Base-by-base conservation (phyloP, 2,329 filamentous ascomycete species). In the Alternaria sp. region DNA sequence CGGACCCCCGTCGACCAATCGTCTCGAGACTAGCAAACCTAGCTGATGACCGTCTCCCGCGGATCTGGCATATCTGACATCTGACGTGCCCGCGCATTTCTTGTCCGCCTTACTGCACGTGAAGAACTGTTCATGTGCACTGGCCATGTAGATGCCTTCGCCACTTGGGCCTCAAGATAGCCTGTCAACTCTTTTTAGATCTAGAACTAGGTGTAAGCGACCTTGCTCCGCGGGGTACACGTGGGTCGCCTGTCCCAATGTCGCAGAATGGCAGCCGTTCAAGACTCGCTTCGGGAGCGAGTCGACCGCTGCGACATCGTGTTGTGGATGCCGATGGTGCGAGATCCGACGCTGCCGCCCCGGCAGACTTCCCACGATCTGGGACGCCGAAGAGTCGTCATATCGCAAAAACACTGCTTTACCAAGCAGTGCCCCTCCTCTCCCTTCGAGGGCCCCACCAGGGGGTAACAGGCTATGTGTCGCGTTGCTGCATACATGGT, bases 31-130 rank as follows among this genome's bases (percentile, higher is more conserved):
- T 40, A 36, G 56, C 30, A 45, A 30, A 17, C 54, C 21, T 28
- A 32, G 49, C 15, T 46, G 45, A 51, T 44, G 28, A 28, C 59
- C 30, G 49, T 49, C 43, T 36, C 46, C 59, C 49, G 55, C 55
- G 55, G 59, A 52, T 44, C 49, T 58, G 55, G 49, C 49, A 32
- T 54, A 46, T 62, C 49, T 47, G 32, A 62, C 59, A 49, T 57
- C 59, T 62, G 55, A 62, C 55, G 55, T 62, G 30, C 59, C 49
- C 47, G 47, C 26, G 17, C 23, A 10, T 30, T 26, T 19, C 30
- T 54, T 25, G 43, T 40, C 55, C 25, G 49, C 43, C 7, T 44
- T 59, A 23, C 47, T 21, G 30, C 30, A 51, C 19, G 49, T 46
- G 23, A 54, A 44, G 47, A 54, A 13, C 21, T 54, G 25, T 19